These are phyloP conservation scores for Paulownia fortunei DNA, from an alignment of 257 asterid genomes.

Conservation along the genomic window DNA sequence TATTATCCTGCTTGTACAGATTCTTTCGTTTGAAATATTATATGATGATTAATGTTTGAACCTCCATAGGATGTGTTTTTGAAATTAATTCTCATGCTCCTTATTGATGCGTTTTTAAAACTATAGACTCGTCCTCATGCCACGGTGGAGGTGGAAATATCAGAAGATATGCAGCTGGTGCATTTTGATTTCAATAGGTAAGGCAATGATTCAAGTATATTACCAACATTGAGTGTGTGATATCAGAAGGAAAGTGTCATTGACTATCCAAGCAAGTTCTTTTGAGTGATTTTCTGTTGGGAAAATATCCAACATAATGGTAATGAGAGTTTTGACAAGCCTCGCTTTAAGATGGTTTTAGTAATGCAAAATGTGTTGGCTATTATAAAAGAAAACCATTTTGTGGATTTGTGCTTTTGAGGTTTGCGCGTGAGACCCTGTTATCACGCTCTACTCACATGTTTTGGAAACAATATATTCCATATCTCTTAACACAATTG, in stretches of 20 bases:
- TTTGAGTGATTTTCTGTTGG: background rate
- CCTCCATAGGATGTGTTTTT: background rate
- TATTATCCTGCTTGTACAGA: background rate
- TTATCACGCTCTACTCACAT: no score
- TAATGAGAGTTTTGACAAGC: background rate
- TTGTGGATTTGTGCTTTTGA: background rate
- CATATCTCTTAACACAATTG: background rate
- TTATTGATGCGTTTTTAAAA: conserved; percentile 14
- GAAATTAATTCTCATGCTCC: conserved; percentile 20
- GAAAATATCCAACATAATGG: background rate
- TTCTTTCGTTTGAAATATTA: conserved; percentile 10
- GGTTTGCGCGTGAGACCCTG: no score
- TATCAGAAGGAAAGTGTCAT: background rate
- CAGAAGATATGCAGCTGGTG: conserved; percentile 99
- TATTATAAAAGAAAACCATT: background rate
- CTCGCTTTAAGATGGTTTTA: background rate
- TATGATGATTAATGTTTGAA: conserved; percentile 13
- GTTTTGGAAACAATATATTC: background rate
- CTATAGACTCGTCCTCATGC: conserved; percentile 99
- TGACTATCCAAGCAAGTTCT: background rate
- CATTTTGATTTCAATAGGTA: conserved; percentile 99
- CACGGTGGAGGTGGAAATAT: conserved; percentile 98
- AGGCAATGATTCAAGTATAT: background rate
- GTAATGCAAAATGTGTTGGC: background rate
- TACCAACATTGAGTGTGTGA: background rate